phyloP scores from a whole-genome alignment of 2,329 filamentous ascomycete species.

The Coniella vitis region DNA sequence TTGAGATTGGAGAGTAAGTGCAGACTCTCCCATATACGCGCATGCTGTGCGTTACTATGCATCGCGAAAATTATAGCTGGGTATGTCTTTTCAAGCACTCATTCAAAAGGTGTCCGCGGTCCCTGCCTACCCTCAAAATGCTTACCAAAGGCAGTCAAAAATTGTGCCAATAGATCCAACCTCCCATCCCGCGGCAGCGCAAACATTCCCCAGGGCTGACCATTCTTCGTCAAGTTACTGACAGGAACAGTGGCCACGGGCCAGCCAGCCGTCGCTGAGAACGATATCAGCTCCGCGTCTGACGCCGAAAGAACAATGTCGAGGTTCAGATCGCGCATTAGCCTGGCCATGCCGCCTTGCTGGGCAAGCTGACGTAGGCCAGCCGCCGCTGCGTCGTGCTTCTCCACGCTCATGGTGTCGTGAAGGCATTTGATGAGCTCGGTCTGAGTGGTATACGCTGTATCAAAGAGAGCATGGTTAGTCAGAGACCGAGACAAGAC shows the following conservation, averaged over 20 bases:
- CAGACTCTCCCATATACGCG: too few relatives aligned
- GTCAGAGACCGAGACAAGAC: too few relatives aligned
- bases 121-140: not conserved
- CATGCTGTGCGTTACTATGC: too few relatives aligned
- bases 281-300: constrained; percentile 17
- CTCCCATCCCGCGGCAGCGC: constrained; percentile 18
- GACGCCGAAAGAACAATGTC: constrained; percentile 19
- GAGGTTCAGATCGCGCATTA: constrained; percentile 14
- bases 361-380: constrained; percentile 11
- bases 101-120: constrained; percentile 1
- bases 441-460: constrained; percentile 14
- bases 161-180: constrained; percentile 19
- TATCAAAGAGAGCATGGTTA: too few relatives aligned
- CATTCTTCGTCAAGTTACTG: constrained; percentile 19
- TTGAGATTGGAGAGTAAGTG: too few relatives aligned
- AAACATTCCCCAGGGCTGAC: constrained; percentile 23
- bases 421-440: constrained; percentile 14
- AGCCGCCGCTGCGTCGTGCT: constrained; percentile 8
- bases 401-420: constrained; percentile 11
- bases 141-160: constrained; percentile 19
- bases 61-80: too few relatives aligned
- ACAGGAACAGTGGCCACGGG: constrained; percentile 23
- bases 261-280: constrained; percentile 20
- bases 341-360: constrained; percentile 10
- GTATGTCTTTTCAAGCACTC: not conserved